phyloP scores from a whole-genome alignment of 75 land plant species.

The Cunninghamia lanceolata region DNA sequence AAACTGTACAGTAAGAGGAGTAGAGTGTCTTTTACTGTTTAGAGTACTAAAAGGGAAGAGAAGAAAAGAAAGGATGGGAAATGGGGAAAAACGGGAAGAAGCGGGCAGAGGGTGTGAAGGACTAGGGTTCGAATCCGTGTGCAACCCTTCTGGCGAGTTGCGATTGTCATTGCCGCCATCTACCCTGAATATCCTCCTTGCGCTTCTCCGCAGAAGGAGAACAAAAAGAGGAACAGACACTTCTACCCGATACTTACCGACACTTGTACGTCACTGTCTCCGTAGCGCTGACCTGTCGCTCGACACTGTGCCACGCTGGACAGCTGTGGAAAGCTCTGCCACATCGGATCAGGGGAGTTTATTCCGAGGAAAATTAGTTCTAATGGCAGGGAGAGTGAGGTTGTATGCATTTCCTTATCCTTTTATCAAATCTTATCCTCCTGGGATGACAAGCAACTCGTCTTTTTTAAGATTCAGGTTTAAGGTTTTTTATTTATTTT shows the following conservation, averaged over 20 bases:
- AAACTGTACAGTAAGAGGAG: background rate
- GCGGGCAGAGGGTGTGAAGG: background rate
- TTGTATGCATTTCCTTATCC: too few relatives aligned
- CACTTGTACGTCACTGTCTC: background rate
- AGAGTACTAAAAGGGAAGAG: background rate
- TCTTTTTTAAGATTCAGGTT: too few relatives aligned
- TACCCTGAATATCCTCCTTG: background rate
- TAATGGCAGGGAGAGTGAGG: too few relatives aligned
- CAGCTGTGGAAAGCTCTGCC: background rate
- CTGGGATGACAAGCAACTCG: too few relatives aligned
- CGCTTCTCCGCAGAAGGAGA: background rate
- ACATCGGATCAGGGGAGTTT: background rate
- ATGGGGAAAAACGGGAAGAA: background rate
- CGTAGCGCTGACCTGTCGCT: background rate
- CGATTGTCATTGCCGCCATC: background rate
- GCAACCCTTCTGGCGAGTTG: background rate
- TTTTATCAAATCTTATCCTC: too few relatives aligned
- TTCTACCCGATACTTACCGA: background rate
- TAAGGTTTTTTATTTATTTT: too few relatives aligned
- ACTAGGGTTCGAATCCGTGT: background rate
- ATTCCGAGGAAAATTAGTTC: too few relatives aligned
- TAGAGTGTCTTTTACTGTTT: background rate
- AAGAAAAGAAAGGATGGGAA: background rate
- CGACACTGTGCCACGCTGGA: background rate
- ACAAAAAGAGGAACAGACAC: background rate